Evolutionary conservation across 2,329 filamentous ascomycete species (phyloP).

Genomic region (Ilyonectria sp.): DNA sequence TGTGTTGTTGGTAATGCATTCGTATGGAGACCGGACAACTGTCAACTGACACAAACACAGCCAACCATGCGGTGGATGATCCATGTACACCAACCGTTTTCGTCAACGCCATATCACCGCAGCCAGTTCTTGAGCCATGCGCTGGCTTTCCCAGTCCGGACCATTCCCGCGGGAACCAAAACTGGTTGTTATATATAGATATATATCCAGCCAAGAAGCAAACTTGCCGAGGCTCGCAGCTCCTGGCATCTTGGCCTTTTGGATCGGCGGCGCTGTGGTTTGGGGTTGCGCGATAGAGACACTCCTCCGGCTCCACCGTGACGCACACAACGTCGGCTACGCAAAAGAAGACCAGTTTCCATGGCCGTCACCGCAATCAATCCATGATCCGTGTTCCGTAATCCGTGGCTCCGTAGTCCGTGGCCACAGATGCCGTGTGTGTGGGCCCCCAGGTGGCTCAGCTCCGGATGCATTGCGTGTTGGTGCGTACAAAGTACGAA

Average conservation of each 20-base stretch:
- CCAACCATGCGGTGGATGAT: not conserved
- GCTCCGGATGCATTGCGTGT: not conserved
- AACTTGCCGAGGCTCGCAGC: too few relatives aligned
- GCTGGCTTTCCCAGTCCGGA: not conserved
- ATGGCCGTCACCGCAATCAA: not conserved
- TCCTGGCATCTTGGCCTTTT: not conserved
- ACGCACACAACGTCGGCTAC: constrained; percentile 17
- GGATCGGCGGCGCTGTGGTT: not conserved
- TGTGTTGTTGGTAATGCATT: not conserved
- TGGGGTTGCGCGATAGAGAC: not conserved
- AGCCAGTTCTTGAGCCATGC: not conserved
- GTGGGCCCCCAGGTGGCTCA: constrained; percentile 7
- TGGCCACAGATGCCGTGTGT: not conserved
- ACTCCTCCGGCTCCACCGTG: constrained; percentile 22
- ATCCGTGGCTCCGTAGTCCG: constrained; percentile 7
- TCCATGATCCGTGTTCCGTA: not conserved
- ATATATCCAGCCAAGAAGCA: too few relatives aligned
- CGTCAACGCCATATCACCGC: not conserved
- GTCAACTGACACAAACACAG: not conserved
- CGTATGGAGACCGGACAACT: not conserved
- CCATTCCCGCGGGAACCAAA: not conserved
- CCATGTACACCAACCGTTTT: not conserved
- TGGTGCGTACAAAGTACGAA: not conserved
- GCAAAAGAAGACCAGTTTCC: not conserved
- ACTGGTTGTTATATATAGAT: too few relatives aligned